Evolutionary conservation across 1,284 basidiomycete genomes (phyloP).

Genomic region (Laetiporus sulphureus): DNA sequence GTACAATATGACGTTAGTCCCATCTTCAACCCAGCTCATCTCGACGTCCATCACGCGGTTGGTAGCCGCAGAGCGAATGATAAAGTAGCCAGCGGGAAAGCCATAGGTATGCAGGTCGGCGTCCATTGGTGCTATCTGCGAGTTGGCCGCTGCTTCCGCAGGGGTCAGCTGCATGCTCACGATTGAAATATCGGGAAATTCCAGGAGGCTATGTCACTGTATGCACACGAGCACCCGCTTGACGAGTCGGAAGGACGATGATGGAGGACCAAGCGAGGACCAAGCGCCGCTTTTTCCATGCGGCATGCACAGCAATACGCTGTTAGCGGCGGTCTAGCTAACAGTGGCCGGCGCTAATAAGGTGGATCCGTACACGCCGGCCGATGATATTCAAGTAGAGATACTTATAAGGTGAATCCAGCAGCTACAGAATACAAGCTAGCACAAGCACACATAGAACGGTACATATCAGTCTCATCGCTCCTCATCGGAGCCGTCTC

Average conservation of each 20-base stretch:
- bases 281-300: no score
- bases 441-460: constrained; percentile 2
- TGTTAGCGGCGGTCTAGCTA: no score
- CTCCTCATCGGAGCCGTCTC: constrained; percentile 13
- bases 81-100: constrained; percentile 73
- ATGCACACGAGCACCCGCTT: no score
- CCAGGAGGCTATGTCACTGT: no score
- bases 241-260: no score
- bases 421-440: no score
- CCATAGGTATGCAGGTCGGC: constrained; percentile 34
- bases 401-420: no score
- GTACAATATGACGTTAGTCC: constrained; percentile 58
- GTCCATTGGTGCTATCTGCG: constrained; percentile 15
- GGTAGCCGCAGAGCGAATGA: constrained; percentile 57
- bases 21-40: constrained; percentile 52
- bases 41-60: constrained; percentile 59
- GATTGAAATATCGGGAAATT: background rate
- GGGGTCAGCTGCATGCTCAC: constrained; percentile 17
- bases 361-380: no score
- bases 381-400: no score
- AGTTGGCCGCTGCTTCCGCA: constrained; percentile 14
- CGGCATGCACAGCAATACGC: no score
- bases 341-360: no score
- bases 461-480: background rate
- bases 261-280: no score